Base-by-base conservation (phyloP, 805 yeast species). In the Candida morakotiae region DNA sequence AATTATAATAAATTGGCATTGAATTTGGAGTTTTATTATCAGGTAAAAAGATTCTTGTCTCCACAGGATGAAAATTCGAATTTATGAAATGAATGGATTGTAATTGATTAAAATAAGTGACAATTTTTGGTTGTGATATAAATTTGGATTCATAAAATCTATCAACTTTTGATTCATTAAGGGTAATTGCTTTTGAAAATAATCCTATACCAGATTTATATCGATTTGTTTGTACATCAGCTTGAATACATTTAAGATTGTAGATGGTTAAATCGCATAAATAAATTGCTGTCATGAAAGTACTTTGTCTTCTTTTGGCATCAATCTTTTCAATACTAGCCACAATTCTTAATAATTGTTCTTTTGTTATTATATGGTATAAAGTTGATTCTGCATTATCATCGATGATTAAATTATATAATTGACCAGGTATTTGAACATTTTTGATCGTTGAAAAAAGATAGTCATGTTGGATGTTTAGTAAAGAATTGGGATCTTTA, bases 201-300 rank as follows among this genome's bases (percentile, higher is more conserved):
- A 84, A 72, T 5, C 87, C 71, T 55, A 84, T 81, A 1, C 89
- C 89, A 28, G 70, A 73, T 38, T 77, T 77, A 61, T 89, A 93
- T 39, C 94, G 73, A n/a, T 75, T 66, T 1, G 91, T 83, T 15
- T 68, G 64, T 8, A 75, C 72, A 58, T 93, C 98, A 0, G 89
- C 80, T 33, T 78, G 59, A 15, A 93, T 69, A 59, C 98, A 89
- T 40, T 81, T 82, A 40, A 87, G 62, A 26, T 82, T 76, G 61
- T 75, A 87, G 24, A 64, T 60, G 4, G 79, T 60, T 1, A 95
- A 88, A 35, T 83, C 85, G 13, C 87, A 59, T 19, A 93, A 62
- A 58, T 93, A 93, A 8, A 93, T 65, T 5, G 88, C 97, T 46
- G 83, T 91, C 31, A 86, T 69, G 14, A 80, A 77, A 2, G 75